Evolutionary conservation across 306 rosid species (phyloP).

Genomic region (Cajanus cajan): DNA sequence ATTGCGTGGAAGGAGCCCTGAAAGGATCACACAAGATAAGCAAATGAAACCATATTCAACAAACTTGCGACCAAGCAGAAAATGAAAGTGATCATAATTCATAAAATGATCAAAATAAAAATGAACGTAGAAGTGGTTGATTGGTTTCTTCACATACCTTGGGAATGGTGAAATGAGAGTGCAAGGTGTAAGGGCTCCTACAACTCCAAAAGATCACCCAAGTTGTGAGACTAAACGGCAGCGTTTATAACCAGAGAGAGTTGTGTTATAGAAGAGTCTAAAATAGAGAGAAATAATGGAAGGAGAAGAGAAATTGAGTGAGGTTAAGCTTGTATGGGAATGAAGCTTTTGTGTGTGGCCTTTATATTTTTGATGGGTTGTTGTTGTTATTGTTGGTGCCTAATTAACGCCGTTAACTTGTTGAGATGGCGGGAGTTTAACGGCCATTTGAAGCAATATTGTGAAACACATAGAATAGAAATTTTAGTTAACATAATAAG

Average conservation of each 20-base stretch:
- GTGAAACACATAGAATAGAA: neutral
- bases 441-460: conserved; percentile 47
- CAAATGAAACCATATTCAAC: neutral
- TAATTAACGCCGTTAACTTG: conserved; percentile 44
- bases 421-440: conserved; percentile 25
- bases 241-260: conserved; percentile 13
- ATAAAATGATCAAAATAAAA: no score
- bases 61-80: neutral
- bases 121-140: no score
- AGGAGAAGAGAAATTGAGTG: conserved; percentile 9
- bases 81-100: no score
- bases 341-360: conserved; percentile 36
- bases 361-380: conserved; percentile 46
- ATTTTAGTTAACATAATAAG: neutral
- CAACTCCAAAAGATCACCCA: conserved; percentile 25
- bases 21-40: conserved; percentile 19
- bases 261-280: neutral
- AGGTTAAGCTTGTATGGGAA: conserved; percentile 46
- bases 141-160: conserved; percentile 35
- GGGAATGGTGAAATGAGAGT: conserved; percentile 20
- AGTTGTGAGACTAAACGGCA: conserved; percentile 14
- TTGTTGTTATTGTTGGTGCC: conserved; percentile 51
- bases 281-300: neutral
- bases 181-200: conserved; percentile 39
- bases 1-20: conserved; percentile 46